Base-by-base conservation (phyloP, 164 flowering plant species). In the Kingdonia uniflora region DNA sequence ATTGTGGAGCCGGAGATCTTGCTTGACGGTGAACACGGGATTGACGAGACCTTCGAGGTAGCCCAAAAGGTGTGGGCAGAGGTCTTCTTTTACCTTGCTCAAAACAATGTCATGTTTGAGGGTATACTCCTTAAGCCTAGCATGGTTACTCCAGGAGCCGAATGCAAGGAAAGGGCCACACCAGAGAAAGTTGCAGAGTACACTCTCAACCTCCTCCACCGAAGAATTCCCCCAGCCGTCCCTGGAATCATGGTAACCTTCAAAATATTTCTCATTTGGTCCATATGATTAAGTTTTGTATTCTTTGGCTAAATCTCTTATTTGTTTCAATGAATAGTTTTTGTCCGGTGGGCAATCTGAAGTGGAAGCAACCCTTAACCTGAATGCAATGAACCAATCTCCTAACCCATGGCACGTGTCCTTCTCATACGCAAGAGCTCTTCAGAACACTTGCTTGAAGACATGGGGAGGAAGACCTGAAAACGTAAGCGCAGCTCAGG, bases 71-170 rank as follows among this genome's bases (percentile, higher is more conserved):
- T 83, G 12, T 85, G 95, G 91, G 80, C 95, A 21, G 91, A 86
- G 68, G 91, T 84, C 14, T 86, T 86, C 83, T 83, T 72, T 81
- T 78, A 84, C 82, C 74, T 86, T 17, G 90, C 95, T 10, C 75
- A 85, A 66, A 85, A 85, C 84, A 83, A 83, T 68, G 95, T 79
- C 54, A 19, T 65, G 76, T 82, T 79, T 55, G 83, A 81, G 49
- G 95, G 90, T 20, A 85, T 85, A 70, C 90, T 86, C 63, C 82
- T 83, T 66, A 83, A 83, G 74, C 95, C 95, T 24, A 81, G 91
- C 81, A 86, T 86, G 92, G 95, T 87, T 44, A 87, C 92, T 51
- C 92, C 89, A 15, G 96, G 96, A 22, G 94, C 90, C n/a, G 96
- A 82, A 49, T 76, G 80, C 83, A 85, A 85, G 72, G 87, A 82